Base-by-base conservation (phyloP, 2,329 filamentous ascomycete species). In the Talaromyces amestolkiae region DNA sequence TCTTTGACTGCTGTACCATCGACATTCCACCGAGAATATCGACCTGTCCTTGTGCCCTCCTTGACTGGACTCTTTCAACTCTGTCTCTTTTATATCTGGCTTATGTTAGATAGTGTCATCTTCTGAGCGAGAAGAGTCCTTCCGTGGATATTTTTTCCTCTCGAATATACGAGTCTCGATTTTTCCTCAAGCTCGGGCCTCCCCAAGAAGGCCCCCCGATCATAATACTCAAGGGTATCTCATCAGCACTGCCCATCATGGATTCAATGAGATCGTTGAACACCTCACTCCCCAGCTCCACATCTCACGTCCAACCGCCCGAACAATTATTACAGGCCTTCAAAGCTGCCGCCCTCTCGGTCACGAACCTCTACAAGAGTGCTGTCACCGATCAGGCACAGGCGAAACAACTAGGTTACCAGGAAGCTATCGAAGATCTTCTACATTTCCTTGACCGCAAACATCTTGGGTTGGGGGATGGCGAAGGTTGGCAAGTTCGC, bases 361-460 rank as follows among this genome's bases (percentile, higher is more conserved):
- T 98, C 64, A 98, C 95, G 58, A 97, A 96, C 74, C 88, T 99
- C 15, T 98, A 98, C 82, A 97, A 97, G 79, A 93, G 89, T 45
- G 94, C 94, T 3, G 90, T 91, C 13, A 84, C 88, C 37, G 91
- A 91, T 58, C 89, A 95, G 75, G 84, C 89, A 59, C 89, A 89
- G 72, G 88, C 92, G 56, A 88, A 91, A 59, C 81, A 86, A 60
- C 89, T 93, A 45, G 95, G 95, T 31, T 98, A 97, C 72, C 93
- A 97, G 76, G 93, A 98, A 74, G 96, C 93, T 43, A 82, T 99
- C 43, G 92, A 97, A 69, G 94, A 98, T 70, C 82, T 99, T 5
- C 81, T 97, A n/a, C 79, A 84, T 17, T 96, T 96, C 70, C 81
- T 98, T 63, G 93, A 98, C 75, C 90, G 87, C 73, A 89, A 93